Evolutionary conservation across 805 yeast species (phyloP).

Genomic region (Candida glaebosa): DNA sequence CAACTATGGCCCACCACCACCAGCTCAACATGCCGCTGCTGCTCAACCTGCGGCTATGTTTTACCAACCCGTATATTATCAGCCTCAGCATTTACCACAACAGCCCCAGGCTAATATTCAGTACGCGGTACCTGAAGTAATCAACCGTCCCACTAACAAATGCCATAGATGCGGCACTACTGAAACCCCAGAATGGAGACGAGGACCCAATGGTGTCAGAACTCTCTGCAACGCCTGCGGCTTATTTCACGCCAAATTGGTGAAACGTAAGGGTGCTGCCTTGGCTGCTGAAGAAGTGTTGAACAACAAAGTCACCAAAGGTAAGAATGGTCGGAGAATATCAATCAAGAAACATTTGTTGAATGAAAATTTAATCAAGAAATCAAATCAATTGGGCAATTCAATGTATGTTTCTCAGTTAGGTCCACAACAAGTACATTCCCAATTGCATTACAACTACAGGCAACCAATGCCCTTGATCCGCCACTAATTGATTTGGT

Average conservation of each 20-base stretch:
- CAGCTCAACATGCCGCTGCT: conserved; percentile 1
- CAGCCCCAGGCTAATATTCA: conserved; percentile 7
- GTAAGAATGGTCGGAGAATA: conserved; percentile 42
- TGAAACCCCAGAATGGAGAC: conserved; percentile 44
- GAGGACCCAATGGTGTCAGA: conserved; percentile 45
- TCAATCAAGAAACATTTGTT: conserved; percentile 26
- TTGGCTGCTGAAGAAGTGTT: conserved; percentile 47
- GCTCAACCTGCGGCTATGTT: conserved; percentile 5
- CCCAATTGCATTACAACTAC: not conserved
- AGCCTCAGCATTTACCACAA: conserved; percentile 1
- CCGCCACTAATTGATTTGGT: not conserved
- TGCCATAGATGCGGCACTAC: conserved; percentile 46
- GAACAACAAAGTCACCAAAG: conserved; percentile 41
- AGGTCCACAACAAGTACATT: not conserved
- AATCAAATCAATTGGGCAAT: not conserved
- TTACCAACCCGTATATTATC: conserved; percentile 6
- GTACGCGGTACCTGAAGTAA: conserved; percentile 28
- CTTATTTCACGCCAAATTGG: conserved; percentile 40
- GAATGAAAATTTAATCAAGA: conserved; percentile 10
- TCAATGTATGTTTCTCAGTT: not conserved
- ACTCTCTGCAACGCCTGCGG: conserved; percentile 45
- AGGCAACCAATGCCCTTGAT: not conserved
- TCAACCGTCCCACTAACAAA: conserved; percentile 30
- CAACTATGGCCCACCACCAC: not conserved
- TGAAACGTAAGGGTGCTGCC: conserved; percentile 54